Evolutionary conservation across 768 basidiomycete species (phyloP).

Genomic region (Lyophyllum atratum): DNA sequence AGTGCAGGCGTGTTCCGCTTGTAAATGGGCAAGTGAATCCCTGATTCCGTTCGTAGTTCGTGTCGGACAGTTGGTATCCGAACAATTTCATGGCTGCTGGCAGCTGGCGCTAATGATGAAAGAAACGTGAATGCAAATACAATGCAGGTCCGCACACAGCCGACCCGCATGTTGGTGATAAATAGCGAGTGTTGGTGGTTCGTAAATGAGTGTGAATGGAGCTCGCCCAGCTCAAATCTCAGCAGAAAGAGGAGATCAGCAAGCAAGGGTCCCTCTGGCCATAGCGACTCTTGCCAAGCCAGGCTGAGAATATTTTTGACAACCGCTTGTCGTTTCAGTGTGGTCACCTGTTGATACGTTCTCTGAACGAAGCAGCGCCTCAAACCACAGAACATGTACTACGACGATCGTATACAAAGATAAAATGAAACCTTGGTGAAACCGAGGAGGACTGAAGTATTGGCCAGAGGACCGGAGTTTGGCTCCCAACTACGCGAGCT

Average conservation of each 20-base stretch:
- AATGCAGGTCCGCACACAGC: slow-evolving; percentile 2
- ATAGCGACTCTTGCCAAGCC: slow-evolving; percentile 11
- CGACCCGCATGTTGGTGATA: slow-evolving; percentile 5
- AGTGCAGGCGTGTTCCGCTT: slow-evolving; percentile 15
- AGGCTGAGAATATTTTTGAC: slow-evolving; percentile 5
- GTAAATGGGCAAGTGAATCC: slow-evolving; percentile 41
- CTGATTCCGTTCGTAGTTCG: slow-evolving; percentile 26
- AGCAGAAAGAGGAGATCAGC: slow-evolving; percentile 4
- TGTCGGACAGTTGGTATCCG: neutral
- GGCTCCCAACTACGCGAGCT: neutral
- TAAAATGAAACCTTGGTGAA: too few relatives aligned
- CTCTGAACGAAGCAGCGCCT: too few relatives aligned
- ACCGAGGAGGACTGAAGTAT: neutral
- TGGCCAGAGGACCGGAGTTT: neutral
- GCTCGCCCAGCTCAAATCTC: neutral
- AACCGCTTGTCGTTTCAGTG: too few relatives aligned
- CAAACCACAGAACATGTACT: too few relatives aligned
- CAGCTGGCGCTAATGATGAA: neutral
- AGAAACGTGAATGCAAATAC: slow-evolving; percentile 5
- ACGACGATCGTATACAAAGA: too few relatives aligned
- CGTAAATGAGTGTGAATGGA: neutral
- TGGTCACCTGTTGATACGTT: slow-evolving; percentile 3
- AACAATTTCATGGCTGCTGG: neutral
- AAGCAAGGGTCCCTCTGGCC: neutral
- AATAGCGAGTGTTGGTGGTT: slow-evolving; percentile 1